phyloP scores from a whole-genome alignment of 1,139 yeast species.

The Yamadazyma aaseri region DNA sequence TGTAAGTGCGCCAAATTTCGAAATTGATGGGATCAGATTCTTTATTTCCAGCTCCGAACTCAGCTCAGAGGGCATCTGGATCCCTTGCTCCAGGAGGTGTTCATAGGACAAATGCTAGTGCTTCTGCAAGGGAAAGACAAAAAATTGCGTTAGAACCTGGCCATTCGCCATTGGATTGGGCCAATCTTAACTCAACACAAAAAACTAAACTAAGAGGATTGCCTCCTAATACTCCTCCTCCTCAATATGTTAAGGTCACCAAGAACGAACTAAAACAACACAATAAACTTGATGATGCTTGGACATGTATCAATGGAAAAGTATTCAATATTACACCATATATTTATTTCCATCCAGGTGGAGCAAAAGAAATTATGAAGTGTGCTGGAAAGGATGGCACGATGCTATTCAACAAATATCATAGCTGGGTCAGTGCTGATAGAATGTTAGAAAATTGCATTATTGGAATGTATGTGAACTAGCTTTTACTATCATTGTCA shows the following conservation, averaged over 20 bases:
- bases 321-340: conserved; percentile 86
- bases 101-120: conserved; percentile 1
- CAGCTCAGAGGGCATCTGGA: conserved; percentile 37
- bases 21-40: conserved; percentile 7
- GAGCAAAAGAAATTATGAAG: conserved; percentile 71
- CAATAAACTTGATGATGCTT: conserved; percentile 60
- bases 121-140: conserved; percentile 13
- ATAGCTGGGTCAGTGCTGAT: conserved; percentile 88
- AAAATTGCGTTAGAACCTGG: conserved; percentile 75
- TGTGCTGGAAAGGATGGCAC: conserved; percentile 90
- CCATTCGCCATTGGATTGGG: conserved; percentile 89
- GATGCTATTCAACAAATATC: conserved; percentile 71
- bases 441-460: conserved; percentile 75
- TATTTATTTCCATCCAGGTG: conserved; percentile 90
- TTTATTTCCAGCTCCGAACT: conserved; percentile 40
- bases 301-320: conserved; percentile 81
- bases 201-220: conserved; percentile 38
- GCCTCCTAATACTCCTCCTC: conserved; percentile 40
- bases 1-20: neutral
- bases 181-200: conserved; percentile 35
- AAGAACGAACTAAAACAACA: conserved; percentile 63
- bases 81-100: neutral
- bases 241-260: conserved; percentile 51
- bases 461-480: conserved; percentile 52
- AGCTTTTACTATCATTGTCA: no score